Percentiles rank a stretch among this genome's conserved stretches.
Conservation (phyloP, 1,139 yeast genomes). For the Ogataea hybrid region DNA sequence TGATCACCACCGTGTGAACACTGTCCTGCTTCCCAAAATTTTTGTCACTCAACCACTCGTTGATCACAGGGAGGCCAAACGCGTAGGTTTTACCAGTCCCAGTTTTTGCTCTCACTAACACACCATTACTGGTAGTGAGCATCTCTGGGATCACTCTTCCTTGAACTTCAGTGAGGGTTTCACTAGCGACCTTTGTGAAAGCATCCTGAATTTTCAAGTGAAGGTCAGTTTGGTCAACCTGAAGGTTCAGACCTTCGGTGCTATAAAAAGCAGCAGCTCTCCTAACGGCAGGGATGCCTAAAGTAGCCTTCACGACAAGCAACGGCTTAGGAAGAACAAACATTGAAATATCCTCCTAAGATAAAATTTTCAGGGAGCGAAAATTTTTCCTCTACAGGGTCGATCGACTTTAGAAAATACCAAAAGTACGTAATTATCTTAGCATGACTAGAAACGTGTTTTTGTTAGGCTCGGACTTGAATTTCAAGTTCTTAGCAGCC, state of each 20-base stretch:
- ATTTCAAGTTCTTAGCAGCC: slow-evolving; percentile 22
- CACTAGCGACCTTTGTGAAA: slow-evolving; percentile 27
- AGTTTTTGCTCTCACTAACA: slow-evolving; percentile 88
- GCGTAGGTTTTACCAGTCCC: slow-evolving; percentile 97
- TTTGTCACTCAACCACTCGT: slow-evolving; percentile 44
- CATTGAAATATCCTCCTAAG: neutral
- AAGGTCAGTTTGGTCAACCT: slow-evolving; percentile 27
- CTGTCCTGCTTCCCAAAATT: slow-evolving; percentile 32
- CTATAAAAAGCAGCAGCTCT: neutral
- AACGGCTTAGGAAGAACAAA: slow-evolving; percentile 2
- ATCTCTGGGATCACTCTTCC: slow-evolving; percentile 68
- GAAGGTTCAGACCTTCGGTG: slow-evolving; percentile 7
- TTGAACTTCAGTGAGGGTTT: slow-evolving; percentile 72
- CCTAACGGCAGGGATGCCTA: neutral
- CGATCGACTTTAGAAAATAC: neutral
- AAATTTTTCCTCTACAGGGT: slow-evolving; percentile 1
- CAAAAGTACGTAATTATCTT: neutral
- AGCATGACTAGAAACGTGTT: slow-evolving; percentile 14
- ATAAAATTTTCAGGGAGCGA: slow-evolving; percentile 2
- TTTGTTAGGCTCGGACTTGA: slow-evolving; percentile 24
- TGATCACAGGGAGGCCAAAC: slow-evolving; percentile 76
- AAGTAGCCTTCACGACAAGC: neutral
- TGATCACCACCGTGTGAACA: slow-evolving; percentile 65
- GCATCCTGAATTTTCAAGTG: slow-evolving; percentile 26
- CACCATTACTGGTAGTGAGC: slow-evolving; percentile 50